A percentile compares a stretch with the other conserved stretches of the same genome.
These are phyloP conservation scores for Kingdonia uniflora DNA, from an alignment of 164 flowering plant genomes.

Conservation along the genomic window DNA sequence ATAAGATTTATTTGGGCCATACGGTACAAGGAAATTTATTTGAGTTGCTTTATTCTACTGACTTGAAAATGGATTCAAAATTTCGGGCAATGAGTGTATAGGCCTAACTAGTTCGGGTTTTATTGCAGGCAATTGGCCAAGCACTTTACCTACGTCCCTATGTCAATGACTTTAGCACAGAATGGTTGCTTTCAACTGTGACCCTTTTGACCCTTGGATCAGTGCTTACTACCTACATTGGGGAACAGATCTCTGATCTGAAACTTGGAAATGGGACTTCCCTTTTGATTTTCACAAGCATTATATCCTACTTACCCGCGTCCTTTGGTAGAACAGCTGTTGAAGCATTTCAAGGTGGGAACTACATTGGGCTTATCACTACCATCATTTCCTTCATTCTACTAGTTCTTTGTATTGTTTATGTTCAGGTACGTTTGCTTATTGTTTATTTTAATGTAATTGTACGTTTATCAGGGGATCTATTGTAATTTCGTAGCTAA, in stretches of 20 bases:
- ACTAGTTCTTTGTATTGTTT: slow-evolving; percentile 87
- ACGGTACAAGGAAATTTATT: too few species aligned
- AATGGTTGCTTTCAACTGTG: slow-evolving; percentile 87
- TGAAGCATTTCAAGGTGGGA: slow-evolving; percentile 85
- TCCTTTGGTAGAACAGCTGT: slow-evolving; percentile 90
- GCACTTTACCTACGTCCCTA: slow-evolving; percentile 88
- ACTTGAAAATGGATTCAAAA: too few species aligned
- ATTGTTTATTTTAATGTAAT: slow-evolving; percentile 1
- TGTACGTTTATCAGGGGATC: slow-evolving; percentile 8
- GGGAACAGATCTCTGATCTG: slow-evolving; percentile 84
- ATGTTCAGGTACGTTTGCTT: slow-evolving; percentile 72
- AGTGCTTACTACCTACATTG: slow-evolving; percentile 84
- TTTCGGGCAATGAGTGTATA: too few species aligned
- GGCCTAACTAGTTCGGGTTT: not conserved
- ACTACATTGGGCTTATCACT: slow-evolving; percentile 66
- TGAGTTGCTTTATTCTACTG: too few species aligned
- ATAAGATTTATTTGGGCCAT: too few species aligned
- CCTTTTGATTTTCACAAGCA: slow-evolving; percentile 89
- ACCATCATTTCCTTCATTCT: slow-evolving; percentile 64
- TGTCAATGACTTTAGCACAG: slow-evolving; percentile 82
- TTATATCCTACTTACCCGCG: slow-evolving; percentile 95
- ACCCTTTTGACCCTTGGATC: slow-evolving; percentile 82
- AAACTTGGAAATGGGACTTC: slow-evolving; percentile 99
- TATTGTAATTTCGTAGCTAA: slow-evolving; percentile 16
- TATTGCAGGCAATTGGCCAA: slow-evolving; percentile 90